Percentiles rank a stretch among this genome's conserved stretches.
phyloP scores from a whole-genome alignment of 2,329 filamentous ascomycete species.

The Xylaria digitata region DNA sequence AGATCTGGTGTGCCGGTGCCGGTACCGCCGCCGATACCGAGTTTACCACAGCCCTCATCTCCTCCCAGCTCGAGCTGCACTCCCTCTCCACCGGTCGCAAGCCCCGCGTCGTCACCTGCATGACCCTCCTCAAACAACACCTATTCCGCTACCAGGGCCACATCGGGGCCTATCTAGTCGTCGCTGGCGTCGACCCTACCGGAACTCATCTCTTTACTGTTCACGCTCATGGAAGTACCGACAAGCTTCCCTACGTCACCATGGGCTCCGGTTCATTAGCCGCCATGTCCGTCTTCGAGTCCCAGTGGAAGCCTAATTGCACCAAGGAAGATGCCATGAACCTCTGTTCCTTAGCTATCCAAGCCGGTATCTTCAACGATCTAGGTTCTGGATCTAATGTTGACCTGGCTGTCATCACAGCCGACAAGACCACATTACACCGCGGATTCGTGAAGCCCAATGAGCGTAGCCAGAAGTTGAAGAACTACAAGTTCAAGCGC shows the following conservation, averaged over 20 bases:
- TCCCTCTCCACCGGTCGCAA: constrained; percentile 95
- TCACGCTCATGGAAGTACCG: constrained; percentile 96
- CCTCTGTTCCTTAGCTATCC: constrained; percentile 79
- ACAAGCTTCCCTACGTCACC: constrained; percentile 98
- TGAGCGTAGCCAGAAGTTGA: constrained; percentile 87
- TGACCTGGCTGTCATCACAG: constrained; percentile 94
- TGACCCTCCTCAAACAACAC: constrained; percentile 99
- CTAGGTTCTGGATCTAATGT: constrained; percentile 97
- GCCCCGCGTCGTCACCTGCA: constrained; percentile 97
- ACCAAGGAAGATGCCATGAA: constrained; percentile 77
- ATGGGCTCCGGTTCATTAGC: constrained; percentile 97
- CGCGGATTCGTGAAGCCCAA: constrained; percentile 95
- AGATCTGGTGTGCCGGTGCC: constrained; percentile 99
- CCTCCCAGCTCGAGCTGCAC: constrained; percentile 97
- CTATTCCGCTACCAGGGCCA: constrained; percentile 98
- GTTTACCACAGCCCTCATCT: constrained; percentile 98
- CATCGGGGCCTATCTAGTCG: constrained; percentile 97
- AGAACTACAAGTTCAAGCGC: constrained; percentile 89
- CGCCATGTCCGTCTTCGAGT: constrained; percentile 98
- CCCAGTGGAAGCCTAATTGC: constrained; percentile 86
- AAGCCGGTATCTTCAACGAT: constrained; percentile 99
- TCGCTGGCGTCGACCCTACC: constrained; percentile 95
- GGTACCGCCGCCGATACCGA: constrained; percentile 98
- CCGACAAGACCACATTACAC: constrained; percentile 93
- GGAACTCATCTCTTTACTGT: constrained; percentile 97